phyloP scores from a whole-genome alignment of 148 eudicot genomes.

The Pouteria glomerata region DNA sequence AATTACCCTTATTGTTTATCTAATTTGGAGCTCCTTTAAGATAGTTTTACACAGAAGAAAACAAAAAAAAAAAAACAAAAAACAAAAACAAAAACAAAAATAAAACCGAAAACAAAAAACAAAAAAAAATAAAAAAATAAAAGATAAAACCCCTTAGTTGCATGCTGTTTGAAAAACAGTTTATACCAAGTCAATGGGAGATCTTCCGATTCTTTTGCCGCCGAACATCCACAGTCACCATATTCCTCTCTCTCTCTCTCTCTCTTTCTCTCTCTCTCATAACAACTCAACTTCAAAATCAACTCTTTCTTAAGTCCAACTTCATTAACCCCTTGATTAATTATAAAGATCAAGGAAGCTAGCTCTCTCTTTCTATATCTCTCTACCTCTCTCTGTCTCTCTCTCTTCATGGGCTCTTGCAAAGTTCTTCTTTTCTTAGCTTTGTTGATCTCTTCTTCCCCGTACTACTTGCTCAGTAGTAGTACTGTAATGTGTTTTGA shows the following conservation, averaged over 20 bases:
- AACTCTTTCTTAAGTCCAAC: neutral
- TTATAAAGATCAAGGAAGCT: neutral
- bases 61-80: too few relatives aligned
- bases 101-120: neutral
- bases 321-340: too few relatives aligned
- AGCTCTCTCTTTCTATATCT: neutral
- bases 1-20: too few relatives aligned
- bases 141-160: too few relatives aligned
- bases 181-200: conserved; percentile 8
- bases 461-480: too few relatives aligned
- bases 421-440: neutral
- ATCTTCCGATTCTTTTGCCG: conserved; percentile 7
- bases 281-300: conserved; percentile 5
- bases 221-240: neutral
- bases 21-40: too few relatives aligned
- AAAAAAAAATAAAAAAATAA: neutral
- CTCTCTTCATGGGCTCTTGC: conserved; percentile 3
- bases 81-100: neutral
- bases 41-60: too few relatives aligned
- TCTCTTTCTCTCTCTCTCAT: conserved; percentile 6
- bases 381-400: neutral
- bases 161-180: neutral
- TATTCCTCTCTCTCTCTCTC: neutral
- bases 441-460: neutral
- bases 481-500: conserved; percentile 23